Evolutionary conservation across 2,329 filamentous ascomycete species (phyloP).

Genomic region (Hymenoscyphus fraxineus): DNA sequence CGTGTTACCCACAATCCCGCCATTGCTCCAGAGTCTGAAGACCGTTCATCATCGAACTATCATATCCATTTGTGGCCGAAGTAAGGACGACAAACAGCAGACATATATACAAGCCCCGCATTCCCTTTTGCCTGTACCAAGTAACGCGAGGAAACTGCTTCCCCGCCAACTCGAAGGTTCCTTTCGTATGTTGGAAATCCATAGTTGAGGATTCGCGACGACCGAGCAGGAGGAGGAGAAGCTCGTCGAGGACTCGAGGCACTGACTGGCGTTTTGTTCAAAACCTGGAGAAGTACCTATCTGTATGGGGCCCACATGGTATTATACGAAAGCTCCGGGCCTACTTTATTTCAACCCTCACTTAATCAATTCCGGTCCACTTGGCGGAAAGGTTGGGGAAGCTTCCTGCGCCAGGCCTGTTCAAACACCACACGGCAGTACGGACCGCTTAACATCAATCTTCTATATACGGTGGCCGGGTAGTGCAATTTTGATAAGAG

Average conservation of each 20-base stretch:
- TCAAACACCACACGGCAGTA: conserved; percentile 17
- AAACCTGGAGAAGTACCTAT: conserved; percentile 18
- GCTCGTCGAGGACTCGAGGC: conserved; percentile 14
- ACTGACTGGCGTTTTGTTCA: conserved; percentile 12
- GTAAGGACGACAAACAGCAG: conserved; percentile 18
- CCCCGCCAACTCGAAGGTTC: conserved; percentile 22
- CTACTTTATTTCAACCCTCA: conserved; percentile 14
- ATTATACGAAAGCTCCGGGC: conserved; percentile 17
- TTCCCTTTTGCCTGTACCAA: conserved; percentile 50
- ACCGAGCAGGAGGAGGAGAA: conserved; percentile 4
- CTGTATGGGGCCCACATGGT: conserved; percentile 16
- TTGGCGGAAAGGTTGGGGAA: conserved; percentile 8
- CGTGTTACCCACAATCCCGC: conserved; percentile 30
- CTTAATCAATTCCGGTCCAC: conserved; percentile 16
- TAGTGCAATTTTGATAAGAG: conserved; percentile 6
- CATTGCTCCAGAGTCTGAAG: conserved; percentile 42
- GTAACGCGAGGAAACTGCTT: conserved; percentile 34
- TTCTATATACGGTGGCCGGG: conserved; percentile 14
- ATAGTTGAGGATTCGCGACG: conserved; percentile 14
- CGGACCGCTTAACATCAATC: conserved; percentile 19
- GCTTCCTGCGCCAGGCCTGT: conserved; percentile 17
- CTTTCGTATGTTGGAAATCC: conserved; percentile 22
- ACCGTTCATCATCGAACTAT: conserved; percentile 41
- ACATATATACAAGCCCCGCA: conserved; percentile 30
- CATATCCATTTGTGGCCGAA: conserved; percentile 44